Evolutionary conservation across 441 rosid genomes (phyloP).

Genomic region (Sinapis alba): DNA sequence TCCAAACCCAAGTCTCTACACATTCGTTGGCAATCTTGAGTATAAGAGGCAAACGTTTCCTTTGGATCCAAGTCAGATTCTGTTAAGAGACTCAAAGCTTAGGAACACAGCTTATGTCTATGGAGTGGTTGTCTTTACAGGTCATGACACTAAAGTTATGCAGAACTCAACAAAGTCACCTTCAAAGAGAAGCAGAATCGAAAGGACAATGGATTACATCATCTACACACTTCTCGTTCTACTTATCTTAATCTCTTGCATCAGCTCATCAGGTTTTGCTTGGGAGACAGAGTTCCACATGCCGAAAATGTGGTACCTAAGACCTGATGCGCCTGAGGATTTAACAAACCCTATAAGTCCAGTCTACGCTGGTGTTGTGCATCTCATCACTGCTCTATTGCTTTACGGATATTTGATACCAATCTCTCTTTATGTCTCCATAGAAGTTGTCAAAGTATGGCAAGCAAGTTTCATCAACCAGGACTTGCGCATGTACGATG

Average conservation of each 20-base stretch:
- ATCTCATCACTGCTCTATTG: conserved; percentile 80
- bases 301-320: conserved; percentile 79
- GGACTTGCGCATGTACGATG: conserved; percentile 80
- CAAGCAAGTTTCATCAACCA: conserved; percentile 86
- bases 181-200: conserved; percentile 81
- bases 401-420: conserved; percentile 92
- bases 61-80: conserved; percentile 83
- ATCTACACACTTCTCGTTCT: conserved; percentile 73
- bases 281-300: conserved; percentile 66
- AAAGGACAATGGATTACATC: conserved; percentile 84
- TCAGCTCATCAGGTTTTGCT: conserved; percentile 82
- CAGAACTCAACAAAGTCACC: conserved; percentile 87
- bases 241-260: conserved; percentile 66
- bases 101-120: conserved; percentile 78
- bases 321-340: conserved; percentile 47
- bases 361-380: conserved; percentile 61
- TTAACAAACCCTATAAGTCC: conserved; percentile 62
- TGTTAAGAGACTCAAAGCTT: conserved; percentile 90
- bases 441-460: conserved; percentile 87
- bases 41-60: conserved; percentile 60
- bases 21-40: conserved; percentile 81
- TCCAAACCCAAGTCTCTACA: conserved; percentile 87
- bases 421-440: conserved; percentile 88
- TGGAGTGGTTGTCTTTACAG: conserved; percentile 81
- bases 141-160: conserved; percentile 93